These are phyloP conservation scores for Psilocybe subaeruginosa DNA, from an alignment of 768 basidiomycete genomes.

Conservation along the genomic window DNA sequence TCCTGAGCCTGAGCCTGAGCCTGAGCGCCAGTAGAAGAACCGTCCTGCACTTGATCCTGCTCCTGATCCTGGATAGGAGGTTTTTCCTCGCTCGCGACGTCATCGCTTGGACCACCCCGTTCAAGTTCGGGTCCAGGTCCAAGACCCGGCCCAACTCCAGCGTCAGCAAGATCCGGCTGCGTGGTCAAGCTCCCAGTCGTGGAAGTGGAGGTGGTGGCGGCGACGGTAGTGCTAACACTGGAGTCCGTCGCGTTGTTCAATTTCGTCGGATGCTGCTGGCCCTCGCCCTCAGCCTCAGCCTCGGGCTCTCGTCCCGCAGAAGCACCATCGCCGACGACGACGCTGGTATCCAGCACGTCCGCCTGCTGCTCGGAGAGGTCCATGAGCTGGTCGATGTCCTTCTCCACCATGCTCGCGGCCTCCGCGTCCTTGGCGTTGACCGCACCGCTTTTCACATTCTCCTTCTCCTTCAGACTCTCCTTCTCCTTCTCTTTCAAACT, in stretches of 20 bases:
- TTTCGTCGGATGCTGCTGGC: slow-evolving; percentile 17
- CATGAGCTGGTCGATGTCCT: slow-evolving; percentile 20
- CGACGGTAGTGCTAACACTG: not conserved
- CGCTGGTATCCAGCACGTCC: slow-evolving; percentile 12
- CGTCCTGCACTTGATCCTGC: slow-evolving; percentile 5
- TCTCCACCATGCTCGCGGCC: not conserved
- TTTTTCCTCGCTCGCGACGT: slow-evolving; percentile 1
- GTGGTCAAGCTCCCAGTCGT: slow-evolving; percentile 1
- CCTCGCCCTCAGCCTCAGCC: slow-evolving; percentile 20
- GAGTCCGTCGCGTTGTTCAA: slow-evolving; percentile 15
- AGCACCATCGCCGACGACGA: slow-evolving; percentile 5
- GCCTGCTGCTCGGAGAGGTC: slow-evolving; percentile 17
- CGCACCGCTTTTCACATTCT: not conserved
- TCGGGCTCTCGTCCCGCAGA: not conserved
- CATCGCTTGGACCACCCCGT: slow-evolving; percentile 3
- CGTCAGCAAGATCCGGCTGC: slow-evolving; percentile 11
- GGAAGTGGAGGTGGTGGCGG: not conserved
- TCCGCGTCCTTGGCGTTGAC: not conserved
- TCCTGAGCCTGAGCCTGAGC: not conserved
- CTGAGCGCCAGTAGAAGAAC: not conserved
- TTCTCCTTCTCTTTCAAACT: not conserved
- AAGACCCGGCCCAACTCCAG: slow-evolving; percentile 6
- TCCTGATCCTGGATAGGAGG: not conserved
- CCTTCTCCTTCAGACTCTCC: not conserved
- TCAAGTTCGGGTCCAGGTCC: not conserved